phyloP scores from a whole-genome alignment of 441 rosid genomes.

The Arabidopsis lyrata region DNA sequence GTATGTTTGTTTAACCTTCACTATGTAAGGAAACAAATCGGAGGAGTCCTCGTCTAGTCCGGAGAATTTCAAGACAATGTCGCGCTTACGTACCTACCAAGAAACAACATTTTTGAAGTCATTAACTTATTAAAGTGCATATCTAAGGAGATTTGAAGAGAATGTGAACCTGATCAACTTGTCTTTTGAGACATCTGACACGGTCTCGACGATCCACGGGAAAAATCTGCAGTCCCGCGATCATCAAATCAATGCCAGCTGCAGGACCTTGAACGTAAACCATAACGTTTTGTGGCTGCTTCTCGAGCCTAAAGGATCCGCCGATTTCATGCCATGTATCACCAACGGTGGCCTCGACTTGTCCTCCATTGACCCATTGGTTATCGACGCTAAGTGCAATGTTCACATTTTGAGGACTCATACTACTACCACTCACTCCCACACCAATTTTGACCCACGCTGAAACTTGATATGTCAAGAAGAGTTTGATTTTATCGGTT shows the following conservation, averaged over 20 bases:
- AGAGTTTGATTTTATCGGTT: slow-evolving; percentile 75
- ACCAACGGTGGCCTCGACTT: slow-evolving; percentile 62
- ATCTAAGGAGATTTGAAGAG: neutral
- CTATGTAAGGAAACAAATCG: slow-evolving; percentile 53
- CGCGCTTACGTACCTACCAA: slow-evolving; percentile 80
- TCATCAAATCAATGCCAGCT: slow-evolving; percentile 78
- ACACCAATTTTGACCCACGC: slow-evolving; percentile 90
- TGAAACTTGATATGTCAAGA: slow-evolving; percentile 87
- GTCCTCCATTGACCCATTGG: slow-evolving; percentile 96
- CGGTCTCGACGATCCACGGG: slow-evolving; percentile 74
- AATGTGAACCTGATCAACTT: slow-evolving; percentile 66
- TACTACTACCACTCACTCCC: slow-evolving; percentile 45
- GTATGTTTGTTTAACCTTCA: slow-evolving; percentile 68
- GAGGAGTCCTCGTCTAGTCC: slow-evolving; percentile 43
- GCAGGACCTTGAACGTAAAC: slow-evolving; percentile 89
- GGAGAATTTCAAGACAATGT: slow-evolving; percentile 68
- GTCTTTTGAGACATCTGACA: slow-evolving; percentile 62
- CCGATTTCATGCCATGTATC: slow-evolving; percentile 85
- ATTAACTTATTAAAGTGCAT: neutral
- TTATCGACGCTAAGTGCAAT: slow-evolving; percentile 83
- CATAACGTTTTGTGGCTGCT: slow-evolving; percentile 79
- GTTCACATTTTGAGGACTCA: slow-evolving; percentile 79
- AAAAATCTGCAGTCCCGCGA: slow-evolving; percentile 82
- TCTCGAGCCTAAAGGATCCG: slow-evolving; percentile 89
- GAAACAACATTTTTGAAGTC: slow-evolving; percentile 22